Evolutionary conservation across 352 stramenopile species (phyloP), one percentile per base, ranked within the genome.

Genomic region (Phytophthora pinifolia): DNA sequence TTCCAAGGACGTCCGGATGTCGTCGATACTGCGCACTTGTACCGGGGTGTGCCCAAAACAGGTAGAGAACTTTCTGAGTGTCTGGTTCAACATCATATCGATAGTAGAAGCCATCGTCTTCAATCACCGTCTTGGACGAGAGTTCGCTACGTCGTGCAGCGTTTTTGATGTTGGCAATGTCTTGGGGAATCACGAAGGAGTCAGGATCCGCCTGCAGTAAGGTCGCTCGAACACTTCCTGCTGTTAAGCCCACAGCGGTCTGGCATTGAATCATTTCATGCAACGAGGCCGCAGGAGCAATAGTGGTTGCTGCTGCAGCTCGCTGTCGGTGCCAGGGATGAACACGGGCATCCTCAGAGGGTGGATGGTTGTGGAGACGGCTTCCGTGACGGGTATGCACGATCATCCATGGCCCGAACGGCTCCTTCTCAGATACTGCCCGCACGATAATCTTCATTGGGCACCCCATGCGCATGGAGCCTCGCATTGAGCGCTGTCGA

Each of bases 351-450:
- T 55, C 57, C 30, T 44, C 15, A 12, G 38, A 54, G 2, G 30
- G 35, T 9, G 18, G 47, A 13, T 63, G 53, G 9, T 63, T 63
- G 42, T 53, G 59, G 1, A 52, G 12, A 4, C n/a, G 30, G 36
- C 53, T 63, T n/a, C 36, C 31, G 20, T 54, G 59, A 7, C 59
- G 37, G 1, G 35, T 55, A 13, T 68, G 46, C 2, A 59, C 46
- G 10, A 68, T 59, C 15, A 36, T 12, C 46, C 59, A 67, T 1
- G 46, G 41, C 6, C 46, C 52, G 14, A 6, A 1, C 4, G 43
- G 47, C 18, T 65, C 43, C 6, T 47, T 15, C 8, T 51, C 41
- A 29, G 2, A 42, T n/a, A 65, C 34, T 9, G 57, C 57, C 31
- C 9, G 18, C 12, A 43, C 36, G 4, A 53, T 29, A 7, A 61